Percentiles rank a stretch among this genome's conserved stretches.
phyloP scores from a whole-genome alignment of 2,329 filamentous ascomycete species.

The Aureobasidium sp. region DNA sequence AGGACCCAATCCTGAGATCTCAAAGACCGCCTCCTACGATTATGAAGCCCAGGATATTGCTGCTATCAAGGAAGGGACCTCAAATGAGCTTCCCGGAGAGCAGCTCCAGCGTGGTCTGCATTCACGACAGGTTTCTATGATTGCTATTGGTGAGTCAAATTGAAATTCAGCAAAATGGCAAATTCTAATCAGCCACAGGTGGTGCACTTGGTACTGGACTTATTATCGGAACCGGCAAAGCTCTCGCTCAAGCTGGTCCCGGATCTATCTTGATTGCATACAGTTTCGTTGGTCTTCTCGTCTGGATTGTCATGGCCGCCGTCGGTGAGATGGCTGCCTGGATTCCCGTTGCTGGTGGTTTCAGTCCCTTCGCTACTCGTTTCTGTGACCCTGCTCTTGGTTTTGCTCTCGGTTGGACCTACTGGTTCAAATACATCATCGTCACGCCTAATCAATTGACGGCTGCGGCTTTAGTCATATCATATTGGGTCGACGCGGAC shows the following conservation, averaged over 20 bases:
- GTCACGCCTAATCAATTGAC: slow-evolving; percentile 79
- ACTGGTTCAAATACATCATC: slow-evolving; percentile 73
- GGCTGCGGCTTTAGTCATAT: slow-evolving; percentile 67
- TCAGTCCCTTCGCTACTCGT: slow-evolving; percentile 70
- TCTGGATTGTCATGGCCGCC: slow-evolving; percentile 73
- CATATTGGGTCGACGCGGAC: slow-evolving; percentile 61
- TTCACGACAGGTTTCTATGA: slow-evolving; percentile 51
- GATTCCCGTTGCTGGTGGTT: slow-evolving; percentile 69
- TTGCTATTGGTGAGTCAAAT: slow-evolving; percentile 29
- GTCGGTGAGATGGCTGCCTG: slow-evolving; percentile 81
- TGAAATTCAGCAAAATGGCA: too few relatives aligned
- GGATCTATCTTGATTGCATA: slow-evolving; percentile 65
- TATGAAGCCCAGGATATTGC: not conserved
- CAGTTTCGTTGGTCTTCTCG: slow-evolving; percentile 58
- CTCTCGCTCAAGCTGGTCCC: slow-evolving; percentile 44
- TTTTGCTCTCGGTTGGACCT: slow-evolving; percentile 61
- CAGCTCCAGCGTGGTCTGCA: slow-evolving; percentile 45
- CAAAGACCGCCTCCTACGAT: not conserved
- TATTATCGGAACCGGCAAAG: slow-evolving; percentile 56
- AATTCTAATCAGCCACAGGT: slow-evolving; percentile 29
- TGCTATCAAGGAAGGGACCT: slow-evolving; percentile 1
- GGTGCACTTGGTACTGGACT: slow-evolving; percentile 67
- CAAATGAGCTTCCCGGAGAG: slow-evolving; percentile 12
- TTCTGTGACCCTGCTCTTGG: slow-evolving; percentile 76
- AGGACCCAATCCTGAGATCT: slow-evolving; percentile 2